Percentiles rank a stretch among this genome's conserved stretches.
Conservation (phyloP, 331 rosid genomes). For the Quercus tomentella region DNA sequence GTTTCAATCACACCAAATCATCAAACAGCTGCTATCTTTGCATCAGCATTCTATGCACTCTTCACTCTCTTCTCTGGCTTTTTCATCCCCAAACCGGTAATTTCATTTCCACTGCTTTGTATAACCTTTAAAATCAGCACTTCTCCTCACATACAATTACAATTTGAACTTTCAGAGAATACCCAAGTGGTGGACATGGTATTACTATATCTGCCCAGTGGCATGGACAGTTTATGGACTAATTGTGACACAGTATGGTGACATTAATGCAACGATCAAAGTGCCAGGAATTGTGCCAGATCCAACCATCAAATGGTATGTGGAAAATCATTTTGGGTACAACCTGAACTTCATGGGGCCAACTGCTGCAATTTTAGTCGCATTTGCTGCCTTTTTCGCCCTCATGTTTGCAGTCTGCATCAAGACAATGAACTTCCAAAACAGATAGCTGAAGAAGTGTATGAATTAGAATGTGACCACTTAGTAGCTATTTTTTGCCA, state of each 20-base stretch:
- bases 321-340: slow-evolving; percentile 48
- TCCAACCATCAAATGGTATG: slow-evolving; percentile 29
- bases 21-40: slow-evolving; percentile 88
- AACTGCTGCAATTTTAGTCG: slow-evolving; percentile 53
- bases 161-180: slow-evolving; percentile 62
- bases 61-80: slow-evolving; percentile 94
- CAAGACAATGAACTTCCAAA: slow-evolving; percentile 51
- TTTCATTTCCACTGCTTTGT: slow-evolving; percentile 12
- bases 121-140: background rate
- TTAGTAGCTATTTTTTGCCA: background rate
- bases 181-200: slow-evolving; percentile 97
- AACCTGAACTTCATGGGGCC: slow-evolving; percentile 57
- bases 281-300: slow-evolving; percentile 27
- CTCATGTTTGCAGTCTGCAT: slow-evolving; percentile 49
- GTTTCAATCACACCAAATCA: slow-evolving; percentile 94
- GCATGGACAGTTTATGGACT: slow-evolving; percentile 97
- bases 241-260: slow-evolving; percentile 84
- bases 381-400: slow-evolving; percentile 53
- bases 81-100: slow-evolving; percentile 91
- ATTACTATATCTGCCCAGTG: slow-evolving; percentile 79
- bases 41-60: slow-evolving; percentile 82
- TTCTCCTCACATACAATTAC: slow-evolving; percentile 6
- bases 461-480: background rate
- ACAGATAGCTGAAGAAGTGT: slow-evolving; percentile 16
- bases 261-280: background rate